A percentile compares a stretch with the other conserved stretches of the same genome.
Evolutionary conservation across 441 rosid genomes (phyloP).

Genomic region (Brassica balearica): DNA sequence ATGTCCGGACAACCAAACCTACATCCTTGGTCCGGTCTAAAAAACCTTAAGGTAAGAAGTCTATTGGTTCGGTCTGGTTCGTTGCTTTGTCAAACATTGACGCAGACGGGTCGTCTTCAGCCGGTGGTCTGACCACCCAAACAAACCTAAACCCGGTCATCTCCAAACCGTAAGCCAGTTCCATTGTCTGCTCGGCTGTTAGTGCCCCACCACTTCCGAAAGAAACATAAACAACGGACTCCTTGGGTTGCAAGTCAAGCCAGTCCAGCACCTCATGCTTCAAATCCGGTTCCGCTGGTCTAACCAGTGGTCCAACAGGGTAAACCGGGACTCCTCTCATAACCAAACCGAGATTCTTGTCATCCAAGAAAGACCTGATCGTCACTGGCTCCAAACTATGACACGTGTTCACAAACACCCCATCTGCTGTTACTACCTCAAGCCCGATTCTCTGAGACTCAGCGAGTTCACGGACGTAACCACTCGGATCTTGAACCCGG

Average conservation of each 20-base stretch:
- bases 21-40: conserved; percentile 32
- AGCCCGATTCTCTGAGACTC: conserved; percentile 48
- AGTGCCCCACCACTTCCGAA: conserved; percentile 59
- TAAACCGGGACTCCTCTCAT: conserved; percentile 50
- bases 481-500: conserved; percentile 43
- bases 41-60: conserved; percentile 54
- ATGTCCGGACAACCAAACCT: conserved; percentile 50
- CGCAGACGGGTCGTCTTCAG: conserved; percentile 36
- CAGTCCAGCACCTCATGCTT: conserved; percentile 39
- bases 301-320: conserved; percentile 59
- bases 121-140: conserved; percentile 56
- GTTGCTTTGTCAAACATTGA: conserved; percentile 31
- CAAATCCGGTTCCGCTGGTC: conserved; percentile 32
- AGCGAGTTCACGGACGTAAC: conserved; percentile 34
- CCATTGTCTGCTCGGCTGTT: conserved; percentile 46
- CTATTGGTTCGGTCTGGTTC: not conserved
- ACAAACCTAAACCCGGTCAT: conserved; percentile 44
- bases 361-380: conserved; percentile 46
- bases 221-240: conserved; percentile 52
- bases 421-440: conserved; percentile 44
- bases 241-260: conserved; percentile 51
- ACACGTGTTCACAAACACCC: conserved; percentile 64
- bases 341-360: conserved; percentile 42
- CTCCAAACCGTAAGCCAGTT: conserved; percentile 59
- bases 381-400: conserved; percentile 49